Conservation (phyloP, 495 filamentous ascomycete species). For the Podospora tetraspora region DNA sequence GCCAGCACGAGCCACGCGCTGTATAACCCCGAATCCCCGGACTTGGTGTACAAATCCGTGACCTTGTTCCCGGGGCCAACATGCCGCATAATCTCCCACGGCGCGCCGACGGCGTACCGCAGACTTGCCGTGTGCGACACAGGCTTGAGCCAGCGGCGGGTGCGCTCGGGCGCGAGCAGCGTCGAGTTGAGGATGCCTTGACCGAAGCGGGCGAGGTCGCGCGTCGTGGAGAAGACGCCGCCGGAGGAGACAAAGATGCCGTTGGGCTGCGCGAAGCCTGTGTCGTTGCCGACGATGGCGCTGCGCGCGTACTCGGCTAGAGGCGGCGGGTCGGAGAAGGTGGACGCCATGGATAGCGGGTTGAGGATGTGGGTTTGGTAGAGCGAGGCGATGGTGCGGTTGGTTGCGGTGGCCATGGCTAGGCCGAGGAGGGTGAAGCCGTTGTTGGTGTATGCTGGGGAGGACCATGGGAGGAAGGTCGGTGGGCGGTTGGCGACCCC, state of each 20-base stretch:
- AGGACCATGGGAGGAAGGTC: slow-evolving; percentile 28
- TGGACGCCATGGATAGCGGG: slow-evolving; percentile 28
- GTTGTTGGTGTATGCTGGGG: slow-evolving; percentile 30
- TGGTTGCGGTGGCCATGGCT: slow-evolving; percentile 27
- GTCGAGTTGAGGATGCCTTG: slow-evolving; percentile 43
- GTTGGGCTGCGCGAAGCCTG: slow-evolving; percentile 11
- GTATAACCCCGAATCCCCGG: slow-evolving; percentile 39
- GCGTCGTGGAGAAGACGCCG: slow-evolving; percentile 22
- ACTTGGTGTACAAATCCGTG: slow-evolving; percentile 40
- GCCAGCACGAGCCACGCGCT: slow-evolving; percentile 30
- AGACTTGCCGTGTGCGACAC: slow-evolving; percentile 36
- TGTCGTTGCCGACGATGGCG: slow-evolving; percentile 16
- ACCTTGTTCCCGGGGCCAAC: slow-evolving; percentile 12
- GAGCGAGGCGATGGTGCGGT: slow-evolving; percentile 21
- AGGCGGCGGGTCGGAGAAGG: slow-evolving; percentile 23
- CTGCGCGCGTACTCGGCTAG: slow-evolving; percentile 13
- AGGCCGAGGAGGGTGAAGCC: slow-evolving; percentile 33
- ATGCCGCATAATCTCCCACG: slow-evolving; percentile 39
- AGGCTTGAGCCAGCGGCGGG: slow-evolving; percentile 49
- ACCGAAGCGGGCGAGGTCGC: slow-evolving; percentile 35
- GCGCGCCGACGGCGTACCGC: slow-evolving; percentile 24
- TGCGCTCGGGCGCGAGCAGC: slow-evolving; percentile 35
- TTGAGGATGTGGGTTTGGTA: slow-evolving; percentile 26
- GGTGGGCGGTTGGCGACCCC: slow-evolving; percentile 21
- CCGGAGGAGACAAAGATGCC: slow-evolving; percentile 20